Base-by-base conservation (phyloP, 306 rosid genomes). In the Notholithocarpus densiflorus region DNA sequence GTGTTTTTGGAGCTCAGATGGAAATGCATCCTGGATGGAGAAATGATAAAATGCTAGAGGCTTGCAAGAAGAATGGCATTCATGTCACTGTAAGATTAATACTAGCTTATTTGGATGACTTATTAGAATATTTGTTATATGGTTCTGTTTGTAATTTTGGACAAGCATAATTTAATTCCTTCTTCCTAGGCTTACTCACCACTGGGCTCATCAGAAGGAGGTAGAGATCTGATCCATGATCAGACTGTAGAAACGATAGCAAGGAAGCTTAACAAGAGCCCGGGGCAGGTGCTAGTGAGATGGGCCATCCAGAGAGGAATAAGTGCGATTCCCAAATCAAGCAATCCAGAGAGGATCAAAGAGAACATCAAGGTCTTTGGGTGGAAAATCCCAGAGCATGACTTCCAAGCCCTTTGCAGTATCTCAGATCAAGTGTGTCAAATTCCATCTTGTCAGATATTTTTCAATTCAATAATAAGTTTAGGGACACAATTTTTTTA, bases 11-110 rank as follows among this genome's bases (percentile, higher is more conserved):
- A 4, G 60, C 56, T 34, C 20, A 89, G 91, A 87, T 89, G 92
- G 95, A 89, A 86, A 89, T 84, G 89, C 91, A 89, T 78, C 87
- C 90, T 14, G 91, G 93, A 2, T 89, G 91, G 93, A 89, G 89
- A 85, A 87, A 89, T 84, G 88, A 82, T 40, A 89, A 87, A 83
- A 87, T 89, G 89, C 88, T 85, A 3, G 86, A 82, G 70, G 91
- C 87, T 74, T 89, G 95, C 86, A 80, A 76, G 80, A 71, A 82
- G 56, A 85, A 90, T 72, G 62, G 40, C 77, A 87, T 89, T 82
- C 92, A 89, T 80, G 86, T 85, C 79, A 90, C 91, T 79, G 91
- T 85, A 82, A 87, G 69, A 18, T 31, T 31, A 37, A 64, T 48
- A 17, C 4, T 48, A 3, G 53, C 31, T 59, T 6, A 59, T 59